Base-by-base conservation (phyloP, 257 asterid genomes). In the Forsythia suspensa region DNA sequence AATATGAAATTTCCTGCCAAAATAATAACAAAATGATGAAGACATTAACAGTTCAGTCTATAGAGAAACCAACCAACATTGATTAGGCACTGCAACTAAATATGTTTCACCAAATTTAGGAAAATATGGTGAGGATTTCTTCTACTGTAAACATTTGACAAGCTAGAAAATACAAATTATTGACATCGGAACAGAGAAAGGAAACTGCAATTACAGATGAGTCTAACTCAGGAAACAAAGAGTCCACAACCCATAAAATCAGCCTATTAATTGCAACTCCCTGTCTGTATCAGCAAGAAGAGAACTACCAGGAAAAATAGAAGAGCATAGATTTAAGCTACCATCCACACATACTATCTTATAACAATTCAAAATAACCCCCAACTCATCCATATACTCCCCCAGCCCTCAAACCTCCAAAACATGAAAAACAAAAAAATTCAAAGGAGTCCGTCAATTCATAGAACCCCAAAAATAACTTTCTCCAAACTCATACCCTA, bases 311-410 rank as follows among this genome's bases (percentile, higher is more conserved):
- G 34, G 0, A 1, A 29, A 29, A 29, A 29, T 29, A 29, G 34
- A 29, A 29, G 34, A 29, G 2, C 34, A 29, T 1, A 29, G 34
- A 29, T 10, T 57, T n/a, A 20, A 57, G 29, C 66, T 57, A 57
- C 66, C n/a, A 57, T n/a, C 20, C 9, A 16, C 9, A 57, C 29
- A 51, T 51, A 15, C 34, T 57, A 57, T 48, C 66, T n/a, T 16
- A n/a, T 16, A 57, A n/a, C 66, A 57, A 57, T 57, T 57, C 29
- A 16, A 55, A 55, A 55, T 16, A 55, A 55, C 8, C 8, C 65
- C 65, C 65, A 55, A 55, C n/a, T 57, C 66, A 57, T 57, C 29
- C 66, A n/a, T n/a, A n/a, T 57, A 57, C n/a, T 57, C 66, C 66
- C 6, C 4, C 34, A 57, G 2, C 66, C 66, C 24, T n/a, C 66